A percentile compares a stretch with the other conserved stretches of the same genome.
These are phyloP conservation scores for Blastobotrys capitulatus DNA, from an alignment of 1,139 yeast species.

Conservation along the genomic window DNA sequence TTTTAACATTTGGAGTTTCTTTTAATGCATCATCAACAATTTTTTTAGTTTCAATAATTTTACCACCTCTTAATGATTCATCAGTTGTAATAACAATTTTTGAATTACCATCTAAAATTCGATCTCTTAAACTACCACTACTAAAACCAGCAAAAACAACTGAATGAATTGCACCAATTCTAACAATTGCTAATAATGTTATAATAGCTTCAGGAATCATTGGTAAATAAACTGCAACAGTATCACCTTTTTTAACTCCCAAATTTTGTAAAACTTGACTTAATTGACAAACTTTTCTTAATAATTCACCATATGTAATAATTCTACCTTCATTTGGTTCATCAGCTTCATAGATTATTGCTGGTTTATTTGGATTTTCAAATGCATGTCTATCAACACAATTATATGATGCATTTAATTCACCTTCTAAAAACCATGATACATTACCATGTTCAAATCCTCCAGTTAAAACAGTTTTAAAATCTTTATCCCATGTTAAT, in stretches of 20 bases:
- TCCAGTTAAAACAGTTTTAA: slow-evolving; percentile 63
- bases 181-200: slow-evolving; percentile 89
- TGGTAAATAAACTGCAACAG: slow-evolving; percentile 94
- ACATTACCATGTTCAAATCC: slow-evolving; percentile 72
- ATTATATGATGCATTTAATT: slow-evolving; percentile 88
- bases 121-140: slow-evolving; percentile 86
- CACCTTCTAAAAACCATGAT: slow-evolving; percentile 93
- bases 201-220: slow-evolving; percentile 95
- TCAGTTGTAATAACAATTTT: slow-evolving; percentile 91
- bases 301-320: slow-evolving; percentile 80
- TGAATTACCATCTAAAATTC: slow-evolving; percentile 83
- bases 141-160: slow-evolving; percentile 97
- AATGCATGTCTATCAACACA: slow-evolving; percentile 97
- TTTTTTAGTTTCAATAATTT: slow-evolving; percentile 81
- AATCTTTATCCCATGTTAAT: slow-evolving; percentile 81
- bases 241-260: slow-evolving; percentile 92
- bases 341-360: slow-evolving; percentile 93
- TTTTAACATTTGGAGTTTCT: slow-evolving; percentile 71
- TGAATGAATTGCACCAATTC: slow-evolving; percentile 95
- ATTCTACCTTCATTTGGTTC: slow-evolving; percentile 65
- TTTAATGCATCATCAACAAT: slow-evolving; percentile 90
- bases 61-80: slow-evolving; percentile 96
- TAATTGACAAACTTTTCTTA: slow-evolving; percentile 79
- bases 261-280: slow-evolving; percentile 81
- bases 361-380: slow-evolving; percentile 73